phyloP scores from a whole-genome alignment of 495 filamentous ascomycete species.

The Penicillium parvum region DNA sequence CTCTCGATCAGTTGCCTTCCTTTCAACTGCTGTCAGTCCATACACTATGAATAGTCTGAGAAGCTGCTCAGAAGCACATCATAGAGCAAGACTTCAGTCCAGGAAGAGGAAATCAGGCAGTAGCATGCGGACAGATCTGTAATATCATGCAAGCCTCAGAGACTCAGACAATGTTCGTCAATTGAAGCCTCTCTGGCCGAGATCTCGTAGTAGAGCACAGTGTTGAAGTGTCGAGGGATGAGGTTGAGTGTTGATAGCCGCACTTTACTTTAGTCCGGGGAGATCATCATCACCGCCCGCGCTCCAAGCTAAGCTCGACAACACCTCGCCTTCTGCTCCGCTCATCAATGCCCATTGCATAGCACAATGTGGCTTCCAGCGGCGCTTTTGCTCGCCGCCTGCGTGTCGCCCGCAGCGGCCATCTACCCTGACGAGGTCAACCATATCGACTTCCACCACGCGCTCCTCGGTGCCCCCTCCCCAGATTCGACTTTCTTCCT shows the following conservation, averaged over 20 bases:
- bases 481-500: conserved; percentile 91
- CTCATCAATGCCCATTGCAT: conserved; percentile 29
- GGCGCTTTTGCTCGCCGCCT: conserved; percentile 39
- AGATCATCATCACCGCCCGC: conserved; percentile 18
- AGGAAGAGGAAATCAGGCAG: no score
- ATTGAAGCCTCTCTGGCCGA: no score
- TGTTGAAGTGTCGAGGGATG: not conserved
- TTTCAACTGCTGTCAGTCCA: no score
- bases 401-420: conserved; percentile 46
- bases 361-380: conserved; percentile 46
- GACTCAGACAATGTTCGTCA: no score
- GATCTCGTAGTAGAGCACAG: no score
- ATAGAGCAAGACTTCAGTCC: no score
- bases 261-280: not conserved
- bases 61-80: no score
- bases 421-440: conserved; percentile 89
- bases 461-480: conserved; percentile 77
- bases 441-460: conserved; percentile 88
- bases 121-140: no score
- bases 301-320: conserved; percentile 13
- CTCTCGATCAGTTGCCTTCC: no score
- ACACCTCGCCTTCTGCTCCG: conserved; percentile 7
- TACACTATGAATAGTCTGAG: no score
- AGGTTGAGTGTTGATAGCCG: not conserved
- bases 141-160: no score